phyloP scores from a whole-genome alignment of 2,329 filamentous ascomycete species.

The Pezizomycotina sp. region DNA sequence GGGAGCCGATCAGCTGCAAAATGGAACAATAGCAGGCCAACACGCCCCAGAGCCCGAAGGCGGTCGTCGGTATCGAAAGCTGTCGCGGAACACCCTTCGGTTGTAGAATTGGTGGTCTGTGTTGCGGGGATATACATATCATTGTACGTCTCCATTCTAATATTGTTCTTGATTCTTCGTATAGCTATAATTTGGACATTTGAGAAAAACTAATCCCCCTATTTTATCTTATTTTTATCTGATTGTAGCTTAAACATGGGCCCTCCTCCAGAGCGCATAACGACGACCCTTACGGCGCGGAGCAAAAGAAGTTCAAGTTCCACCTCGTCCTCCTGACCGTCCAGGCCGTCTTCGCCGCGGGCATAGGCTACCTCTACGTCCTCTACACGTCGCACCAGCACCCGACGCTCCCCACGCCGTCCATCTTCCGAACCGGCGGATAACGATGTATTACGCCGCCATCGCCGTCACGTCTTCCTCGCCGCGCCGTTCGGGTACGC shows the following conservation, averaged over 20 bases:
- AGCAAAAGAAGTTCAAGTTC: constrained; percentile 69
- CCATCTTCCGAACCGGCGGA: constrained; percentile 62
- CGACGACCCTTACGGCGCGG: constrained; percentile 68
- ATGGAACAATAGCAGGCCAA: no score
- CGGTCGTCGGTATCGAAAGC: constrained; percentile 12
- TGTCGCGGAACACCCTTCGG: constrained; percentile 19
- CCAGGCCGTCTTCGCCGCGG: constrained; percentile 74
- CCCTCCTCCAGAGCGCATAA: constrained; percentile 87
- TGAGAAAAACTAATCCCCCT: constrained; percentile 1
- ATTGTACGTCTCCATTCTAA: constrained; percentile 46
- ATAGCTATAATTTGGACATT: constrained; percentile 1
- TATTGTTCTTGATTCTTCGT: neutral
- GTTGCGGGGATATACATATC: constrained; percentile 94
- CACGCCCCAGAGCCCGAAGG: constrained; percentile 12
- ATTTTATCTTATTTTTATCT: neutral
- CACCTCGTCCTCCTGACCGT: constrained; percentile 93
- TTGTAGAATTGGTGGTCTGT: constrained; percentile 64
- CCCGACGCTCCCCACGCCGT: constrained; percentile 26
- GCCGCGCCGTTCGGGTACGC: constrained; percentile 54
- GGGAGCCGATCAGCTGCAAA: no score
- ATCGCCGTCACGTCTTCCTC: constrained; percentile 53
- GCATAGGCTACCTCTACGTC: constrained; percentile 70
- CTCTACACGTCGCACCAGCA: constrained; percentile 40
- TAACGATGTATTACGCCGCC: constrained; percentile 62
- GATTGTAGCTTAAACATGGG: constrained; percentile 57